A percentile compares a stretch with the other conserved stretches of the same genome.
Conservation (phyloP, 75 land plant genomes). For the Sequoia sempervirens region DNA sequence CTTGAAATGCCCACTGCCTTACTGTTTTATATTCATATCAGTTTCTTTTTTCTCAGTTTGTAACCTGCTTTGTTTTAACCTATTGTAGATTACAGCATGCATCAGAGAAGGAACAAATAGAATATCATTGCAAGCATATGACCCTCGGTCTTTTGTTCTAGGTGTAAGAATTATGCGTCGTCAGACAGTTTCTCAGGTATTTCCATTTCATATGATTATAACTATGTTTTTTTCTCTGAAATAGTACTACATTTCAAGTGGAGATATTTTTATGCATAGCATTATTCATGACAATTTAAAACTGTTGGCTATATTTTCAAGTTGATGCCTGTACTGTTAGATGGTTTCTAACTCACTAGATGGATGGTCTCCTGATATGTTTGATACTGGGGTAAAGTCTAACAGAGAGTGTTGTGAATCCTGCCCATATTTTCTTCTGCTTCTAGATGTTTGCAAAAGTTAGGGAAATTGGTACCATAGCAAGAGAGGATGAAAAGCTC, state of each 20-base stretch:
- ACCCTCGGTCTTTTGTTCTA: constrained; percentile 81
- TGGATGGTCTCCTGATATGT: not conserved
- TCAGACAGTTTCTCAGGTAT: constrained; percentile 70
- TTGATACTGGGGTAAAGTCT: not conserved
- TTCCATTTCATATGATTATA: not conserved
- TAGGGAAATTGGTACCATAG: not conserved
- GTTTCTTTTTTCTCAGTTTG: not conserved
- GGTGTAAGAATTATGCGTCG: constrained; percentile 82
- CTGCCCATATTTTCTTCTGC: not conserved
- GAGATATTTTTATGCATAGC: not conserved
- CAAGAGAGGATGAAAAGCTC: not conserved
- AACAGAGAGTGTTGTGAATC: not conserved
- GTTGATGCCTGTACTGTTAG: not conserved
- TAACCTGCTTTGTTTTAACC: not conserved
- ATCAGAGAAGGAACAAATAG: constrained; percentile 81
- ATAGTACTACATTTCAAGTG: not conserved
- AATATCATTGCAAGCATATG: constrained; percentile 68
- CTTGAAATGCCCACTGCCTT: not conserved
- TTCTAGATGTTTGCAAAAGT: not conserved
- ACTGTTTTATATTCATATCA: not conserved
- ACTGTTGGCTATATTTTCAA: not conserved
- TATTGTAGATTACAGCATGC: constrained; percentile 67
- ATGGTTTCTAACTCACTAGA: not conserved
- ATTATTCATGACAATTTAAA: not conserved
- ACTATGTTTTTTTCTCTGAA: not conserved